Percentiles rank a stretch among this genome's conserved stretches.
phyloP scores from a whole-genome alignment of 176 grass and related monocot genomes.

The Zoysia japonica region DNA sequence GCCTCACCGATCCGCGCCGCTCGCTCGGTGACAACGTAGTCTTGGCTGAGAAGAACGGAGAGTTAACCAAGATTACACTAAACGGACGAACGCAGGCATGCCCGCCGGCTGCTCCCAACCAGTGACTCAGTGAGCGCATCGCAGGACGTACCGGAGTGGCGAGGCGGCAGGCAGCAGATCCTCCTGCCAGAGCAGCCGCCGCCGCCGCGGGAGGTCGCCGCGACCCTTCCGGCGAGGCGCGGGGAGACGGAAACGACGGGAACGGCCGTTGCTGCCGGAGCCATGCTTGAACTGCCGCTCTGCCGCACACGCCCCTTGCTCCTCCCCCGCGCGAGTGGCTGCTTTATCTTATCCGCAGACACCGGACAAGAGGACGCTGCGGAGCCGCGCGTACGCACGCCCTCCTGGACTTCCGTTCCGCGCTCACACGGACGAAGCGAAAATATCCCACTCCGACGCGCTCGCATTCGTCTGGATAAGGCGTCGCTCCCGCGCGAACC shows the following conservation, averaged over 20 bases:
- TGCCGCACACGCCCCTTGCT: neutral
- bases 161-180: neutral
- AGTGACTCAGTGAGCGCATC: neutral
- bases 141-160: slow-evolving; percentile 1
- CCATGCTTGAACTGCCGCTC: slow-evolving; percentile 38
- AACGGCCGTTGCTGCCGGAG: slow-evolving; percentile 27
- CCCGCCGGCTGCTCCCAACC: neutral
- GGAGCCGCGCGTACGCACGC: slow-evolving; percentile 38
- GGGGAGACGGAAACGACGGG: slow-evolving; percentile 21
- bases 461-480: slow-evolving; percentile 52
- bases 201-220: slow-evolving; percentile 5
- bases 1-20: slow-evolving; percentile 9
- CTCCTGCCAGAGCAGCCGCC: neutral
- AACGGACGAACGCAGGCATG: neutral
- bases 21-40: neutral
- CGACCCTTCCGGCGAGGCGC: neutral
- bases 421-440: neutral
- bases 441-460: slow-evolving; percentile 24
- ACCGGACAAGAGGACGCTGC: slow-evolving; percentile 36
- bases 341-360: slow-evolving; percentile 41
- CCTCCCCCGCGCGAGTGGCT: neutral
- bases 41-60: neutral
- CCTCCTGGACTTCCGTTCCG: neutral
- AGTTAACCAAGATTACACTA: neutral
- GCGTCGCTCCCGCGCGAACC: slow-evolving; percentile 41